A percentile compares a stretch with the other conserved stretches of the same genome.
phyloP scores from a whole-genome alignment of 352 stramenopile genomes.

The Detonula confervacea region DNA sequence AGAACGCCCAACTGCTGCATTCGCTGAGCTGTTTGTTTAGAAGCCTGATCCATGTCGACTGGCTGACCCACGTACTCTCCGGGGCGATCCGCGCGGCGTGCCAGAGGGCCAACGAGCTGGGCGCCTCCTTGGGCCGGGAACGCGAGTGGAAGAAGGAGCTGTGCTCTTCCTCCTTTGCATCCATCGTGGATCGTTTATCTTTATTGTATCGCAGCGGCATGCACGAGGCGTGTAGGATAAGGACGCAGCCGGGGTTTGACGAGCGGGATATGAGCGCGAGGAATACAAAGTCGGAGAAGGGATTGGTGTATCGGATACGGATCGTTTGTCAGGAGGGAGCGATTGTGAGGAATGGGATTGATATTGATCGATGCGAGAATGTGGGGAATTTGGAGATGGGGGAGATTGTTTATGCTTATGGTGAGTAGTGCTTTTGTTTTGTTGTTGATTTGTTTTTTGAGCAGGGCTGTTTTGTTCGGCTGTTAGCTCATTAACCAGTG shows the following conservation, averaged over 20 bases:
- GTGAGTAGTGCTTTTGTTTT: not conserved
- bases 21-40: slow-evolving; percentile 69
- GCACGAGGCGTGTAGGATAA: slow-evolving; percentile 80
- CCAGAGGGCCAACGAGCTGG: slow-evolving; percentile 62
- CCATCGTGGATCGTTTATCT: slow-evolving; percentile 68
- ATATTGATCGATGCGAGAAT: slow-evolving; percentile 85
- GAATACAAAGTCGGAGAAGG: slow-evolving; percentile 21
- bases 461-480: no score
- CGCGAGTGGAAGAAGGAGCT: slow-evolving; percentile 80
- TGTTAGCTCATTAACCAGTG: no score
- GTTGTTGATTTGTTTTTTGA: not conserved
- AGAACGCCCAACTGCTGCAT: slow-evolving; percentile 31
- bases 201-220: slow-evolving; percentile 75
- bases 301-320: slow-evolving; percentile 73
- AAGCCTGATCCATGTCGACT: slow-evolving; percentile 70
- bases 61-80: slow-evolving; percentile 72
- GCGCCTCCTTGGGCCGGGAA: slow-evolving; percentile 42
- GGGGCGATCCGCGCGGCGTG: slow-evolving; percentile 65
- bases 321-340: slow-evolving; percentile 87
- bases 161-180: slow-evolving; percentile 59
- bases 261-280: slow-evolving; percentile 57
- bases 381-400: slow-evolving; percentile 87
- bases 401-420: slow-evolving; percentile 79
- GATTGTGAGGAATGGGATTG: slow-evolving; percentile 84
- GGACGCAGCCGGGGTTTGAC: slow-evolving; percentile 73